A percentile compares a stretch with the other conserved stretches of the same genome.
Evolutionary conservation across 78 protist genomes (phyloP).

Genomic region (Dictyostelium discoideum): dicty_2.7 NC_007089.4:6231501-6232000

Average conservation of each 20-base stretch:
- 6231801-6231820: background rate
- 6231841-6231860: background rate
- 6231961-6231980: no score
- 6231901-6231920: background rate
- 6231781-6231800: no score
- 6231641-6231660: no score
- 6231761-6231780: background rate
- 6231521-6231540: conserved; percentile 96
- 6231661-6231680: background rate
- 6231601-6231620: conserved; percentile 54
- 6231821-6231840: background rate
- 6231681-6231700: background rate
- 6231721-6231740: background rate
- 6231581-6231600: conserved; percentile 69
- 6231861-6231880: background rate
- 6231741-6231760: background rate
- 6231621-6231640: conserved; percentile 58
- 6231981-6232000: no score
- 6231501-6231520: conserved; percentile 93
- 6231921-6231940: background rate
- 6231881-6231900: conserved; percentile 18
- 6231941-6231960: background rate
- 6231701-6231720: conserved; percentile 20
- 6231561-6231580: conserved; percentile 82
- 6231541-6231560: conserved; percentile 89